Evolutionary conservation across 768 basidiomycete species (phyloP).

Genomic region (Cystofilobasidium ferigula): DNA sequence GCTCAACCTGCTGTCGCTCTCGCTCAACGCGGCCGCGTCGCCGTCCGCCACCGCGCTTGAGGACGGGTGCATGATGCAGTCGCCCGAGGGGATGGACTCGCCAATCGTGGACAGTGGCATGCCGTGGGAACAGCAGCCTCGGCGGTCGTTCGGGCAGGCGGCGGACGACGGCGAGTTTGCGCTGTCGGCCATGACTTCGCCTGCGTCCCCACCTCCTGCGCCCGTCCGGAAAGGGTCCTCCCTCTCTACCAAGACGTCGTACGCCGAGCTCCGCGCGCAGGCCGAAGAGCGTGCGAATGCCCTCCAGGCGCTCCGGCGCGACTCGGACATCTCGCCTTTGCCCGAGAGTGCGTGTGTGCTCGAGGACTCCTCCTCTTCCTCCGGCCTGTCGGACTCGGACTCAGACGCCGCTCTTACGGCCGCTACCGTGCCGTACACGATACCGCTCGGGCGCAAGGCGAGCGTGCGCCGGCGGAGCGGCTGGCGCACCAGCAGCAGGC

Average conservation of each 20-base stretch:
- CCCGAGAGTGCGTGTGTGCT: background rate
- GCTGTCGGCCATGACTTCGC: background rate
- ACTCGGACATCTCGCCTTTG: background rate
- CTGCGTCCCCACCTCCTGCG: background rate
- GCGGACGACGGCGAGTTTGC: constrained; percentile 4
- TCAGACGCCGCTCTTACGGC: background rate
- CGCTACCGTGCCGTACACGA: background rate
- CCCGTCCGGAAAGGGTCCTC: background rate
- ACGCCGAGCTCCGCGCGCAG: background rate
- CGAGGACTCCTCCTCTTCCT: background rate
- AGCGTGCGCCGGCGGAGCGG: constrained; percentile 2
- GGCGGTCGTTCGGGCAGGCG: background rate
- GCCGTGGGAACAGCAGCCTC: background rate
- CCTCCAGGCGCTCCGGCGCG: background rate
- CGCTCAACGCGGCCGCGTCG: background rate
- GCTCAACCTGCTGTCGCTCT: constrained; percentile 7
- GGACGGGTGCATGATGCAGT: background rate
- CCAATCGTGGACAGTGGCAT: background rate
- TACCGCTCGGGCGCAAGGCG: background rate
- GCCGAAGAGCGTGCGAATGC: background rate
- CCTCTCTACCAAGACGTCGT: background rate
- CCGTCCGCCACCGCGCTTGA: background rate
- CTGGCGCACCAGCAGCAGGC: background rate
- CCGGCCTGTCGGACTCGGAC: background rate
- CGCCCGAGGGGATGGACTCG: background rate